Base-by-base conservation (phyloP, 164 flowering plant genomes). In the Berberis thunbergii region DNA sequence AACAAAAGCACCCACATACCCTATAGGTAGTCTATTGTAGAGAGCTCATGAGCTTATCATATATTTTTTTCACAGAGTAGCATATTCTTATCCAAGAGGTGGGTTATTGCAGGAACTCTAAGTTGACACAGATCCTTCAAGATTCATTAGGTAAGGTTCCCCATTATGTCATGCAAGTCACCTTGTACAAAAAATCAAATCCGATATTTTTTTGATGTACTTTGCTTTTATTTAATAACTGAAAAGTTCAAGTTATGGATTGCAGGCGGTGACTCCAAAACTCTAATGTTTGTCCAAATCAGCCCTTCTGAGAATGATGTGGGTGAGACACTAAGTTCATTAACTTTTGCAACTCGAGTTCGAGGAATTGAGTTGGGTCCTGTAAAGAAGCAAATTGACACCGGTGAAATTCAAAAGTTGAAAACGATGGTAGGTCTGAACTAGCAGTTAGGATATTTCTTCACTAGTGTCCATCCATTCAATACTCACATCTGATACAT, bases 211-310 rank as follows among this genome's bases (percentile, higher is more conserved):
- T 4, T 56, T 13, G 1, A 38, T 56, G 13, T 9, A 5, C 1
- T 9, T 38, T 2, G 41, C 7, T 26, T 26, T 26, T 26, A 26
- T 26, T 26, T 26, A 26, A 26, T 26, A 26, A 26, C 26, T 26
- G 26, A 26, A 7, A 40, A 44, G 8, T 53, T 40, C 10, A 62
- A 12, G 10, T 42, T 50, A 57, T 64, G 67, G 26, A 11, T 60
- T 76, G 71, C 80, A 90, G 97, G 97, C 38, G 97, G 96, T 45
- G 87, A 91, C 67, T 82, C 96, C 41, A 91, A 91, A 64, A 86
- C 93, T 45, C 65, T 91, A 53, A 91, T 91, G 97, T 83, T 91
- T 77, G 96, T 91, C 48, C 97, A 91, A 76, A 91, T 91, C 40
- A 91, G 97, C 64, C 97, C 97, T 46, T 83, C 88, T 7, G 96